These are phyloP conservation scores for Diaporthe australafricana DNA, from an alignment of 2,329 filamentous ascomycete species.

Conservation along the genomic window DNA sequence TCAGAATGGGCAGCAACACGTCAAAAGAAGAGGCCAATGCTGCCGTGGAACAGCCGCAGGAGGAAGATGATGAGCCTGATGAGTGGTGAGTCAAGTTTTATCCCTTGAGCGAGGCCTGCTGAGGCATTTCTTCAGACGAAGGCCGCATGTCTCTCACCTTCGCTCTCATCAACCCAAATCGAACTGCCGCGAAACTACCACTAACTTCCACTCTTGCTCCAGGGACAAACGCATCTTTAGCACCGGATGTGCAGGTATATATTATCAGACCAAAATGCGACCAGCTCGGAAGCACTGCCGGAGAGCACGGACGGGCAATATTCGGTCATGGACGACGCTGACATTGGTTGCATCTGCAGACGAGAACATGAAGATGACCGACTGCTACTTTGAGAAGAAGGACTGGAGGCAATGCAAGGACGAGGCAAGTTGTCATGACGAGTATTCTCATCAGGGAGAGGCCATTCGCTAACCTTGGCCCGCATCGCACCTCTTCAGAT, in stretches of 20 bases:
- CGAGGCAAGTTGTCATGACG: slow-evolving; percentile 73
- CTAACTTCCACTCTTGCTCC: slow-evolving; percentile 35
- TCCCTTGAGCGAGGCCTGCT: neutral
- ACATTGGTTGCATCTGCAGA: slow-evolving; percentile 60
- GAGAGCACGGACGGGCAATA: too few species aligned
- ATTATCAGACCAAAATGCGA: neutral
- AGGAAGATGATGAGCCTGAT: slow-evolving; percentile 89
- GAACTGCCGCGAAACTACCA: neutral
- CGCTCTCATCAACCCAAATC: neutral
- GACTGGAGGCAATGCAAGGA: slow-evolving; percentile 91
- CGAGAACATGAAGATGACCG: slow-evolving; percentile 90
- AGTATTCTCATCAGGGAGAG: neutral
- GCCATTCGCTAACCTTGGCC: slow-evolving; percentile 21
- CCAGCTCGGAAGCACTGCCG: neutral
- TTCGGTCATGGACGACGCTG: neutral
- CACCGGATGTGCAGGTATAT: slow-evolving; percentile 90
- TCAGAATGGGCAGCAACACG: slow-evolving; percentile 50
- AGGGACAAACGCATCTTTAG: slow-evolving; percentile 99
- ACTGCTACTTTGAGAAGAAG: slow-evolving; percentile 96
- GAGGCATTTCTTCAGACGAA: slow-evolving; percentile 26
- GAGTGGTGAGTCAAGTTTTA: slow-evolving; percentile 78
- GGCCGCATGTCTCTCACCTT: neutral
- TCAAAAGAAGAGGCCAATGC: slow-evolving; percentile 64
- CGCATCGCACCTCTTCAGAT: slow-evolving; percentile 69
- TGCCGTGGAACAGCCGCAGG: slow-evolving; percentile 53